Evolutionary conservation across 2,329 filamentous ascomycete genomes (phyloP).

Genomic region (Periconia sp.): DNA sequence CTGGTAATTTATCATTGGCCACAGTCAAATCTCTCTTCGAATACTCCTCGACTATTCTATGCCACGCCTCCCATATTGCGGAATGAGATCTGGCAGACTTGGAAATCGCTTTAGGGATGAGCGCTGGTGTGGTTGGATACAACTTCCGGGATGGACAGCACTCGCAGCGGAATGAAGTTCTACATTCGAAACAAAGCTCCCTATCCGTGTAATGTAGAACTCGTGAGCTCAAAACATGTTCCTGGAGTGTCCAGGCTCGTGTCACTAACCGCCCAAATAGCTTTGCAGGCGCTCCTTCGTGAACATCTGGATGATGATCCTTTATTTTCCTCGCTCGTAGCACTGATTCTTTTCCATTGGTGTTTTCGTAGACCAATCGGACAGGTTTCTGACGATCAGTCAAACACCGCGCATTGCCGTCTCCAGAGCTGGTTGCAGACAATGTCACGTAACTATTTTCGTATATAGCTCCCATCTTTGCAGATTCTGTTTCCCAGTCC

Average conservation of each 20-base stretch:
- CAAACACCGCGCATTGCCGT: slow-evolving; percentile 24
- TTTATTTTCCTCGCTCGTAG: slow-evolving; percentile 27
- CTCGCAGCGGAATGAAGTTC: slow-evolving; percentile 35
- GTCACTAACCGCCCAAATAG: slow-evolving; percentile 26
- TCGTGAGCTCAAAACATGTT: slow-evolving; percentile 35
- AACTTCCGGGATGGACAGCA: slow-evolving; percentile 30
- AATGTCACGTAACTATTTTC: slow-evolving; percentile 37
- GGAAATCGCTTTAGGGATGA: slow-evolving; percentile 35
- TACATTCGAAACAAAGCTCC: slow-evolving; percentile 40
- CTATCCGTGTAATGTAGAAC: slow-evolving; percentile 36
- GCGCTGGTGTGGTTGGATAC: slow-evolving; percentile 30
- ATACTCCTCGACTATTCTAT: slow-evolving; percentile 34
- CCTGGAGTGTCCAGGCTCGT: slow-evolving; percentile 37
- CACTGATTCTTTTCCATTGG: slow-evolving; percentile 23
- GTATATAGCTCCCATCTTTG: slow-evolving; percentile 39
- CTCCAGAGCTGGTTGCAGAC: slow-evolving; percentile 26
- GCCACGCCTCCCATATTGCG: slow-evolving; percentile 33
- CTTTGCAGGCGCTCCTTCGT: slow-evolving; percentile 23
- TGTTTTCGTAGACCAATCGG: slow-evolving; percentile 29
- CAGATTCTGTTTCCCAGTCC: slow-evolving; percentile 38
- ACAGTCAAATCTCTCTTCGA: slow-evolving; percentile 30
- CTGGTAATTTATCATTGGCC: slow-evolving; percentile 31
- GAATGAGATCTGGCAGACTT: slow-evolving; percentile 17
- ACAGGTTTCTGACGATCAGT: slow-evolving; percentile 27
- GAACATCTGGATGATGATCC: slow-evolving; percentile 31